These are phyloP conservation scores for Globisporangium viniferum DNA, from an alignment of 352 stramenopile species.

Conservation along the genomic window DNA sequence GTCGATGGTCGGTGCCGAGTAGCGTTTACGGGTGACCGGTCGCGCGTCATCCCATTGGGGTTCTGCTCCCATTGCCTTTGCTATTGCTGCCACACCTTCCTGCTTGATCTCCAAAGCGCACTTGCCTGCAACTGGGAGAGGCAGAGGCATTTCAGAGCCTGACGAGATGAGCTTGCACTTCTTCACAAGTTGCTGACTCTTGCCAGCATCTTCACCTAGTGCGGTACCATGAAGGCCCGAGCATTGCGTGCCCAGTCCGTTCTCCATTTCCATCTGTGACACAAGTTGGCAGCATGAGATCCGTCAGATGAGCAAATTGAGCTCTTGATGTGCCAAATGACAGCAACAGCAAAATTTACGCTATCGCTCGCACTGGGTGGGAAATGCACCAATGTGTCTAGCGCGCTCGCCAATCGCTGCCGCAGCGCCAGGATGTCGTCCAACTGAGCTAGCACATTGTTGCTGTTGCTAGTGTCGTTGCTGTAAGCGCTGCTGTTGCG, in stretches of 20 bases:
- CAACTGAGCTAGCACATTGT: background rate
- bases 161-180: background rate
- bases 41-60: background rate
- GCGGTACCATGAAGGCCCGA: background rate
- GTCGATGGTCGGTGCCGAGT: slow-evolving; percentile 8
- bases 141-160: background rate
- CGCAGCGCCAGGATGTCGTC: background rate
- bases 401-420: background rate
- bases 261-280: background rate
- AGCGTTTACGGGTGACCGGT: slow-evolving; percentile 10
- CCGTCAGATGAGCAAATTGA: background rate
- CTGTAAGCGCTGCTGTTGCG: background rate
- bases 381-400: background rate
- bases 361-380: background rate
- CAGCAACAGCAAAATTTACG: background rate
- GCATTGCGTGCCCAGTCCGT: background rate
- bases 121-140: background rate
- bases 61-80: background rate
- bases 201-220: background rate
- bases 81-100: slow-evolving; percentile 2
- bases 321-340: background rate
- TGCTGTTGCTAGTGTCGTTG: background rate
- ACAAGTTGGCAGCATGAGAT: background rate
- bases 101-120: background rate
- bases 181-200: background rate